phyloP scores from a whole-genome alignment of 345 rosid genomes.

The Hibiscus tridactylites region DNA sequence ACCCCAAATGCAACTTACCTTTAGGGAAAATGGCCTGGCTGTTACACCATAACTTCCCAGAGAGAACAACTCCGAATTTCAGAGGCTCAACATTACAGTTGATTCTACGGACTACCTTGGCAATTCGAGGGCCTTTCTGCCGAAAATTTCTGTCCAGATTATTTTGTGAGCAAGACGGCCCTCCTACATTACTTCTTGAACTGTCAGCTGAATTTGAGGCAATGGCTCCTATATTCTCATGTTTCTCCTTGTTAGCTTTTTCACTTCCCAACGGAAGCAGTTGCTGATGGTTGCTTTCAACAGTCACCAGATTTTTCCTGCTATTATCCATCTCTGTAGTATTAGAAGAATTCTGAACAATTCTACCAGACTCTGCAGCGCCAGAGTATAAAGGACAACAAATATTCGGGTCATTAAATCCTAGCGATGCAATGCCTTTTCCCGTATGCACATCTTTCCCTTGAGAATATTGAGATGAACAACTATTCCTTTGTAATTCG shows the following conservation, averaged over 20 bases:
- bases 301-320: slow-evolving; percentile 17
- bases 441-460: slow-evolving; percentile 23
- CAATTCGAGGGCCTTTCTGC: slow-evolving; percentile 98
- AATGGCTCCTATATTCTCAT: slow-evolving; percentile 36
- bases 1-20: slow-evolving; percentile 39
- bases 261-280: slow-evolving; percentile 20
- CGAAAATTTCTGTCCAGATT: slow-evolving; percentile 63
- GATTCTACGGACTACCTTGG: slow-evolving; percentile 94
- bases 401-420: slow-evolving; percentile 21
- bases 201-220: slow-evolving; percentile 31
- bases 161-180: slow-evolving; percentile 53
- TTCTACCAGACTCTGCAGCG: slow-evolving; percentile 22
- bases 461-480: slow-evolving; percentile 21
- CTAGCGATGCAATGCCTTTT: slow-evolving; percentile 22
- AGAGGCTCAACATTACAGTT: slow-evolving; percentile 84
- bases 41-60: slow-evolving; percentile 83
- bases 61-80: slow-evolving; percentile 62
- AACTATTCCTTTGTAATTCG: slow-evolving; percentile 16
- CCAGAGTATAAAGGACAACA: slow-evolving; percentile 19
- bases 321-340: slow-evolving; percentile 19
- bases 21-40: slow-evolving; percentile 81
- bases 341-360: slow-evolving; percentile 24
- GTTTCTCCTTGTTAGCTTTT: slow-evolving; percentile 35
- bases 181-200: slow-evolving; percentile 31
- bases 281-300: slow-evolving; percentile 15